Conservation (phyloP, 2,329 filamentous ascomycete genomes). For the Thielaviopsis punctulata region DNA sequence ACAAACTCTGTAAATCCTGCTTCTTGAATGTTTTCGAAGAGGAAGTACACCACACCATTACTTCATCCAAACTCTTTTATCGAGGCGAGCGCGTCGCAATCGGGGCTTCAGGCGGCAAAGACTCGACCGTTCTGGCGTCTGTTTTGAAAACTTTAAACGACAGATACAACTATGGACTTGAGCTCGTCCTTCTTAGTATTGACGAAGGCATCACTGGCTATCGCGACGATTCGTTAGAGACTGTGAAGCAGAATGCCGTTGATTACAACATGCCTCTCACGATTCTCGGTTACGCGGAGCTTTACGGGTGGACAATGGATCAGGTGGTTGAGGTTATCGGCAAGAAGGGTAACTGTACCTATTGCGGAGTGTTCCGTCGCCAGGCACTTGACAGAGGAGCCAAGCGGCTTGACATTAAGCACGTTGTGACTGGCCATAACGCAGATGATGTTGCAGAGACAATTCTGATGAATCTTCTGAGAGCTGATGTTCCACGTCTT, state of each 20-base stretch:
- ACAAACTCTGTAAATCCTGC: slow-evolving; percentile 80
- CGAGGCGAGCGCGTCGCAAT: slow-evolving; percentile 80
- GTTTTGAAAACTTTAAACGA: slow-evolving; percentile 92
- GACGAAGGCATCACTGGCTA: slow-evolving; percentile 98
- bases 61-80: slow-evolving; percentile 60
- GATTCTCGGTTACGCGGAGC: slow-evolving; percentile 80
- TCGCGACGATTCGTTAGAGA: slow-evolving; percentile 87
- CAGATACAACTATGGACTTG: slow-evolving; percentile 67
- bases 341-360: slow-evolving; percentile 98
- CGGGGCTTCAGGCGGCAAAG: slow-evolving; percentile 90
- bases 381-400: slow-evolving; percentile 89
- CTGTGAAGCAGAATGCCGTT: slow-evolving; percentile 79
- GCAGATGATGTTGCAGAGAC: slow-evolving; percentile 96
- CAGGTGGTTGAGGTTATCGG: slow-evolving; percentile 92
- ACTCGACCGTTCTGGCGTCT: slow-evolving; percentile 87
- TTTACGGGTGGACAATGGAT: slow-evolving; percentile 99
- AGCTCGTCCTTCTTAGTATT: slow-evolving; percentile 76
- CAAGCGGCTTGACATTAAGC: slow-evolving; percentile 68
- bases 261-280: slow-evolving; percentile 86
- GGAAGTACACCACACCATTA: slow-evolving; percentile 88
- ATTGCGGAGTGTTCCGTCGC: slow-evolving; percentile 88
- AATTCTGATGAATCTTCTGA: slow-evolving; percentile 87
- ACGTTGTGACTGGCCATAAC: slow-evolving; percentile 95
- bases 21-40: slow-evolving; percentile 80
- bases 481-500: slow-evolving; percentile 75